Conservation (phyloP, 176 grass and related monocot genomes). For the Oryza coarctata region DNA sequence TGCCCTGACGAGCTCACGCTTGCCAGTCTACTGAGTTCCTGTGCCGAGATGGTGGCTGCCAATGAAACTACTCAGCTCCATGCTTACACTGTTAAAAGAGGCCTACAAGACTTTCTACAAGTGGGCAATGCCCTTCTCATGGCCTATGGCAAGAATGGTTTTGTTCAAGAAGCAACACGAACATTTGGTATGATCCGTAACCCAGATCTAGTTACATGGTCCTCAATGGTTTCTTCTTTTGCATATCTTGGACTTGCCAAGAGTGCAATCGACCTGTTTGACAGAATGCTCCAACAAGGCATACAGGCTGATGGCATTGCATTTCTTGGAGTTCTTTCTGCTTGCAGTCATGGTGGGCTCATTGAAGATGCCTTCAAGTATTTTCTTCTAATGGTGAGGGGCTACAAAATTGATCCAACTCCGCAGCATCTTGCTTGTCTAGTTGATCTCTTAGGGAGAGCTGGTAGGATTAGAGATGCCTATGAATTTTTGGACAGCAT, state of each 20-base stretch:
- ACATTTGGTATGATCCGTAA: slow-evolving; percentile 40
- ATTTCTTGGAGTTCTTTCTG: slow-evolving; percentile 73
- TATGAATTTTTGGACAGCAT: slow-evolving; percentile 45
- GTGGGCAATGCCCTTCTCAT: slow-evolving; percentile 69
- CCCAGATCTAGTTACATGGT: slow-evolving; percentile 75
- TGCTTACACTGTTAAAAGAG: slow-evolving; percentile 40
- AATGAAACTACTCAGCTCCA: slow-evolving; percentile 66
- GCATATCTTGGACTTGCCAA: slow-evolving; percentile 54
- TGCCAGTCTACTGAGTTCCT: slow-evolving; percentile 68
- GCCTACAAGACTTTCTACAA: slow-evolving; percentile 46
- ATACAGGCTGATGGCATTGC: slow-evolving; percentile 50
- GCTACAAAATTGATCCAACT: slow-evolving; percentile 52
- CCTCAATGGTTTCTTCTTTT: slow-evolving; percentile 65
- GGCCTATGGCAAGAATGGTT: slow-evolving; percentile 74
- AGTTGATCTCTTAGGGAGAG: slow-evolving; percentile 77
- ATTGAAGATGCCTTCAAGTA: slow-evolving; percentile 59
- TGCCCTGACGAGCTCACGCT: slow-evolving; percentile 77
- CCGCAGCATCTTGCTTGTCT: slow-evolving; percentile 69
- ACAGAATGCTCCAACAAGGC: slow-evolving; percentile 59
- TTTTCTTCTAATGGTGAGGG: slow-evolving; percentile 58
- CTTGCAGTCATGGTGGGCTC: slow-evolving; percentile 74
- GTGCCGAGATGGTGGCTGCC: slow-evolving; percentile 50
- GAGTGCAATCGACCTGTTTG: slow-evolving; percentile 51
- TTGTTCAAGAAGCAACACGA: slow-evolving; percentile 41
- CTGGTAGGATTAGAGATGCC: slow-evolving; percentile 60